phyloP scores from a whole-genome alignment of 768 basidiomycete genomes.

The Glaciozyma martinii region DNA sequence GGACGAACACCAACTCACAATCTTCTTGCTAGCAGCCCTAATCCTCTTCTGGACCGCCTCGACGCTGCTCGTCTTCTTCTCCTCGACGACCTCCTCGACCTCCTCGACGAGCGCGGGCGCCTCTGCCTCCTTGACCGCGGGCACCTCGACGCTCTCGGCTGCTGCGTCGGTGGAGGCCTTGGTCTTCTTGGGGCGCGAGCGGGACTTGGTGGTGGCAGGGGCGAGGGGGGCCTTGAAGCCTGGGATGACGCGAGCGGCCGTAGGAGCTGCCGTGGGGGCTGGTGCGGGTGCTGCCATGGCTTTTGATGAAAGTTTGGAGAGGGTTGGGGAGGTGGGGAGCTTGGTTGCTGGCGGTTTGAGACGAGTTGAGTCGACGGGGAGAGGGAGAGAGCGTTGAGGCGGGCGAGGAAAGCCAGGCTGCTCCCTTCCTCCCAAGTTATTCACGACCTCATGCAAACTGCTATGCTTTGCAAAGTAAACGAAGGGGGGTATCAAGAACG shows the following conservation, averaged over 20 bases:
- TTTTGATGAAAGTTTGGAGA: not conserved
- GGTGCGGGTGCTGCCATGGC: not conserved
- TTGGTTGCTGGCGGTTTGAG: too few relatives aligned
- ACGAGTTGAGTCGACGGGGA: not conserved
- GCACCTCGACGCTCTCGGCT: not conserved
- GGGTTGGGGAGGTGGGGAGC: not conserved
- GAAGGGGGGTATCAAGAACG: not conserved
- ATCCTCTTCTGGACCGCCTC: conserved; percentile 32
- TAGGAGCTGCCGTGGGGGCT: not conserved
- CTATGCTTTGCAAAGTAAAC: too few relatives aligned
- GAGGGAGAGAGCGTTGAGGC: too few relatives aligned
- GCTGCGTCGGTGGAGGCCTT: not conserved
- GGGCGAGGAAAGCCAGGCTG: too few relatives aligned
- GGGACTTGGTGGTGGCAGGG: not conserved
- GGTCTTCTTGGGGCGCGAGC: conserved; percentile 1
- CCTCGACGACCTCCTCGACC: conserved; percentile 6
- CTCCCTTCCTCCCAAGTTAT: too few relatives aligned
- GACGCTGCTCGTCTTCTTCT: conserved; percentile 24
- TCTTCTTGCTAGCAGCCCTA: conserved; percentile 34
- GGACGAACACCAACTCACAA: conserved; percentile 24
- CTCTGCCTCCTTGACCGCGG: not conserved
- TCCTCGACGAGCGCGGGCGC: not conserved
- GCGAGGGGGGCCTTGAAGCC: not conserved
- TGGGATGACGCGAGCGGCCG: conserved; percentile 1
- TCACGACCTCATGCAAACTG: too few relatives aligned